Percentiles rank a stretch among this genome's conserved stretches.
Evolutionary conservation across 2,329 filamentous ascomycete species (phyloP).

Genomic region (Sporothrix inflata): DNA sequence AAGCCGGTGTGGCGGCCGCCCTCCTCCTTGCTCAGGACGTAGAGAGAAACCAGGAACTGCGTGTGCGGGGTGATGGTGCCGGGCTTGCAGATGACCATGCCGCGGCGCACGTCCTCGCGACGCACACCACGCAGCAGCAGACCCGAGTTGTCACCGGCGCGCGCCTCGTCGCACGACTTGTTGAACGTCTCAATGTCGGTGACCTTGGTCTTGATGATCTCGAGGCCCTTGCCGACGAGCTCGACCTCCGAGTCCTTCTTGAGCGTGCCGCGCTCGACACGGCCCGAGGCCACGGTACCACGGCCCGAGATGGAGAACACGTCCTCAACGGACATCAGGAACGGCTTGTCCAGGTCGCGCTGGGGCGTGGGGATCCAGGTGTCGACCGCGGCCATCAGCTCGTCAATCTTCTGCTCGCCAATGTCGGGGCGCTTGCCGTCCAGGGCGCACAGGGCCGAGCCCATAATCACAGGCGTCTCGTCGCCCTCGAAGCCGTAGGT

Average conservation of each 20-base stretch:
- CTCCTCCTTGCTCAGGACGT: slow-evolving; percentile 96
- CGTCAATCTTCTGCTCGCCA: slow-evolving; percentile 83
- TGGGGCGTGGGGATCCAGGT: slow-evolving; percentile 93
- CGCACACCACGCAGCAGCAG: slow-evolving; percentile 94
- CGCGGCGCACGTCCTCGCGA: slow-evolving; percentile 90
- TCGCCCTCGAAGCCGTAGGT: slow-evolving; percentile 98
- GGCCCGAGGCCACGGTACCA: slow-evolving; percentile 94
- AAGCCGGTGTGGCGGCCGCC: slow-evolving; percentile 97
- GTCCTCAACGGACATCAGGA: slow-evolving; percentile 98
- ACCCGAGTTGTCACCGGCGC: slow-evolving; percentile 97
- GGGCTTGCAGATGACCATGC: slow-evolving; percentile 90
- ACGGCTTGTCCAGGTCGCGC: slow-evolving; percentile 96
- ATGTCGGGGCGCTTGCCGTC: slow-evolving; percentile 87
- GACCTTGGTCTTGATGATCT: slow-evolving; percentile 95
- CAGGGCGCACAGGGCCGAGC: slow-evolving; percentile 92
- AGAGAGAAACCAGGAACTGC: slow-evolving; percentile 94
- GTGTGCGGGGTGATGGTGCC: slow-evolving; percentile 82
- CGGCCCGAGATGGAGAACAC: slow-evolving; percentile 89
- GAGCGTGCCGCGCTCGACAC: slow-evolving; percentile 92
- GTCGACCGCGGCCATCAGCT: slow-evolving; percentile 88
- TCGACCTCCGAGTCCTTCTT: slow-evolving; percentile 96
- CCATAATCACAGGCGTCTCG: slow-evolving; percentile 95
- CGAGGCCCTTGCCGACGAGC: slow-evolving; percentile 82
- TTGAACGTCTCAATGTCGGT: slow-evolving; percentile 99
- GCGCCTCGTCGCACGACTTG: slow-evolving; percentile 97